Conservation (phyloP, 2,329 filamentous ascomycete species). For the Bimuria novae-zelandiae region DNA sequence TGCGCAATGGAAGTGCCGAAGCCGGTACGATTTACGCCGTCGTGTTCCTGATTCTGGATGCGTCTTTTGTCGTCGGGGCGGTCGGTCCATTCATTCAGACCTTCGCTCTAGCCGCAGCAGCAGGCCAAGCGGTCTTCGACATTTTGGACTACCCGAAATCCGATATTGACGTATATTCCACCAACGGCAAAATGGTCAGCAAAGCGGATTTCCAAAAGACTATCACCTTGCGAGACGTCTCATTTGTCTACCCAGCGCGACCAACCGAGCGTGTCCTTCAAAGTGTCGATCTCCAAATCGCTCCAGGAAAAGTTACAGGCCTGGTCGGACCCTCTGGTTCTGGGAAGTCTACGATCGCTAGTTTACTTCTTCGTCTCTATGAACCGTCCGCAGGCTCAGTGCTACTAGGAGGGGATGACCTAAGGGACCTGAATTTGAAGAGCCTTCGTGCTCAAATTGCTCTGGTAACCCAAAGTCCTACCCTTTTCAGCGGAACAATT, state of each 20-base stretch:
- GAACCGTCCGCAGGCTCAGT: conserved; percentile 37
- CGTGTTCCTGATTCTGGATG: conserved; percentile 67
- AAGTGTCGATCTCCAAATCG: conserved; percentile 42
- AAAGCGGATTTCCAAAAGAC: conserved; percentile 30
- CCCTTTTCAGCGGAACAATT: conserved; percentile 43
- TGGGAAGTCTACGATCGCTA: conserved; percentile 52
- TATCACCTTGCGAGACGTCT: conserved; percentile 45
- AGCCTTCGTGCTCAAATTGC: conserved; percentile 39
- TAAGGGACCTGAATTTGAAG: conserved; percentile 36
- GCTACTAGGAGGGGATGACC: conserved; percentile 30
- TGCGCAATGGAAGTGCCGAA: conserved; percentile 33
- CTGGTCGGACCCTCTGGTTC: conserved; percentile 53
- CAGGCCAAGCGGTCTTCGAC: conserved; percentile 52
- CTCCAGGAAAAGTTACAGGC: conserved; percentile 49
- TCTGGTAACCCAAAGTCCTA: conserved; percentile 40
- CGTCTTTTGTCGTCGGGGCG: conserved; percentile 65
- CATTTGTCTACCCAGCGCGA: conserved; percentile 52
- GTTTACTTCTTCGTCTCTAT: conserved; percentile 49
- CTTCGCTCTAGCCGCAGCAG: conserved; percentile 58
- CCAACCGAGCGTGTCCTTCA: conserved; percentile 48
- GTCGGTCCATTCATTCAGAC: conserved; percentile 66
- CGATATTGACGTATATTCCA: conserved; percentile 46
- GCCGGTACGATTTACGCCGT: conserved; percentile 65
- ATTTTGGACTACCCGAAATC: conserved; percentile 49
- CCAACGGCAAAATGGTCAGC: conserved; percentile 27